Conservation (phyloP, 139 green algal species). For the Tetraselmis striata region DNA sequence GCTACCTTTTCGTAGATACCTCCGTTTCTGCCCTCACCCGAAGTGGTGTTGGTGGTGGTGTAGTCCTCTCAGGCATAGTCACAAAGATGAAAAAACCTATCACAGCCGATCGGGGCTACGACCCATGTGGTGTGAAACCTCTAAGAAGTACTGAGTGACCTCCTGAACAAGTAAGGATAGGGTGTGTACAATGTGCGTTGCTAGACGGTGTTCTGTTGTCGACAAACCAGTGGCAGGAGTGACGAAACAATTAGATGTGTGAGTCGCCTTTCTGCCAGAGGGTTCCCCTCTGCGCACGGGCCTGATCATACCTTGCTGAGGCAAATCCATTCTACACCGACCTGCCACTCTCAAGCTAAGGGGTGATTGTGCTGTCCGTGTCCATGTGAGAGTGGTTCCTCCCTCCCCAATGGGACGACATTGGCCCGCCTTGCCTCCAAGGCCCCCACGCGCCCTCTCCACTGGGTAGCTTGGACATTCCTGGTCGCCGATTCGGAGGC, state of each 20-base stretch:
- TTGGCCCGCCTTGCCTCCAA: neutral
- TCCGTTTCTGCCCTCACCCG: no score
- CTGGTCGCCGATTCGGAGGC: neutral
- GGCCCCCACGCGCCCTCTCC: neutral
- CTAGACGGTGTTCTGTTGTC: neutral
- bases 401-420: neutral
- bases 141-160: constrained; percentile 1
- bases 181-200: no score
- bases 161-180: no score
- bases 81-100: neutral
- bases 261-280: neutral
- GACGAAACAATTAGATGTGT: constrained; percentile 1
- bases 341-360: no score
- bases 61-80: no score
- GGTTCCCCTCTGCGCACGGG: neutral
- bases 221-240: neutral
- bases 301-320: neutral
- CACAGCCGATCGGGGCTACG: neutral
- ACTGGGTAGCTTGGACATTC: neutral
- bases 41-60: no score
- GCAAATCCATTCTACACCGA: neutral
- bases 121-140: neutral
- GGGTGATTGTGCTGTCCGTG: no score
- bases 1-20: no score
- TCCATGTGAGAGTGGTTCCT: no score